Conservation (phyloP, 2,329 filamentous ascomycete genomes). For the Harringtonia lauricola region DNA sequence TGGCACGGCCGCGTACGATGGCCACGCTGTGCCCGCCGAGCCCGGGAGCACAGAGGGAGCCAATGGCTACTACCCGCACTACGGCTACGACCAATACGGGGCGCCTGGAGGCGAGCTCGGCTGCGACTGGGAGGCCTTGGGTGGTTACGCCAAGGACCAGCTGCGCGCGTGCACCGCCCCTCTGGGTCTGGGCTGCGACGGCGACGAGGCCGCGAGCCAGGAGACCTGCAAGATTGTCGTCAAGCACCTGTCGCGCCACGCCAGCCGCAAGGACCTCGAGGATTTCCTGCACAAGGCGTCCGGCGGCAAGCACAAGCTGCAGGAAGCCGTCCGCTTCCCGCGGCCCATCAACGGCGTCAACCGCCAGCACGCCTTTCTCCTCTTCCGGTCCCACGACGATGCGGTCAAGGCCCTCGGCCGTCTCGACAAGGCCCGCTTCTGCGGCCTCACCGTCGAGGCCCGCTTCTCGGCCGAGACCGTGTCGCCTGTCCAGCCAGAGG, state of each 20-base stretch:
- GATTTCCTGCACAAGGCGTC: not conserved
- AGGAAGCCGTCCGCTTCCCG: constrained; percentile 6
- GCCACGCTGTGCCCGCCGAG: no score
- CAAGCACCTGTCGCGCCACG: constrained; percentile 8
- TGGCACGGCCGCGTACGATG: no score
- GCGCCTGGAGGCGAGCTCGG: no score
- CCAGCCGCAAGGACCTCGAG: constrained; percentile 3
- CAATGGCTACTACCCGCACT: not conserved
- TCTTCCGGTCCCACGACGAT: constrained; percentile 5
- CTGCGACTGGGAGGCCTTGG: no score
- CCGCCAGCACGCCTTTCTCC: constrained; percentile 5
- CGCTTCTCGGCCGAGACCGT: constrained; percentile 5
- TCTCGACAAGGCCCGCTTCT: constrained; percentile 1
- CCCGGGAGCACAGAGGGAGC: not conserved
- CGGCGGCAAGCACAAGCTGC: constrained; percentile 6
- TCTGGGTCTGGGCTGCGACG: no score
- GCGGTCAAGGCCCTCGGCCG: constrained; percentile 1
- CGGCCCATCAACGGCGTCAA: not conserved
- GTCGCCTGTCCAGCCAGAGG: not conserved
- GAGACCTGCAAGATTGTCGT: constrained; percentile 7
- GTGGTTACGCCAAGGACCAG: not conserved
- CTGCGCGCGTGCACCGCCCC: no score
- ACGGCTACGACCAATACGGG: no score
- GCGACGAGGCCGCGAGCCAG: no score
- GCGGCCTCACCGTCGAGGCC: constrained; percentile 4